Conservation (phyloP, 2,329 filamentous ascomycete genomes). For the Xylaria multiplex region DNA sequence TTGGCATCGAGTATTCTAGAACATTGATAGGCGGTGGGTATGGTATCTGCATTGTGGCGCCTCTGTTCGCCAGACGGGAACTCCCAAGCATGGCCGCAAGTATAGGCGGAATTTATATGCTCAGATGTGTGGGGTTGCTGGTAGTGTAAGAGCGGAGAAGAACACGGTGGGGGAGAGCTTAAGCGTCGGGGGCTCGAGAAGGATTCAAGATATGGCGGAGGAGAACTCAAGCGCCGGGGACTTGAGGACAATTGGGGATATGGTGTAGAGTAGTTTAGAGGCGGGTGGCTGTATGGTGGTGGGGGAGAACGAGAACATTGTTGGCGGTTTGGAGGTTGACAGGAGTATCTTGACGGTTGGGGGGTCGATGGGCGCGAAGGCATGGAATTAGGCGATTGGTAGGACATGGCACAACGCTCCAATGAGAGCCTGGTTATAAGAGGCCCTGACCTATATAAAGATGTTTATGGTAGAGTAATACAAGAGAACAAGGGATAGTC, state of each 20-base stretch:
- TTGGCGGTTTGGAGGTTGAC: slow-evolving; percentile 24
- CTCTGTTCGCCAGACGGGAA: slow-evolving; percentile 21
- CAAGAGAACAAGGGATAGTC: background rate
- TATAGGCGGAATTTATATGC: slow-evolving; percentile 14
- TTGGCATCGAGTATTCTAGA: slow-evolving; percentile 24
- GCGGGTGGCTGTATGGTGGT: slow-evolving; percentile 13
- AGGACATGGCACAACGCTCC: slow-evolving; percentile 26
- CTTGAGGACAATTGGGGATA: slow-evolving; percentile 21
- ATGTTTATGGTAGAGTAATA: background rate
- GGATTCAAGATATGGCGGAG: slow-evolving; percentile 21
- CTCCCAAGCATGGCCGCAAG: slow-evolving; percentile 2
- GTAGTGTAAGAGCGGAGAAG: slow-evolving; percentile 20
- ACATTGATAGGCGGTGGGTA: slow-evolving; percentile 8
- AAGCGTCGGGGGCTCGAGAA: slow-evolving; percentile 24
- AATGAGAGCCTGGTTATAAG: background rate
- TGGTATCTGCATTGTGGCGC: slow-evolving; percentile 9
- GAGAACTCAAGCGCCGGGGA: slow-evolving; percentile 25
- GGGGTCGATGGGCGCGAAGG: slow-evolving; percentile 26
- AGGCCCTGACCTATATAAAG: background rate
- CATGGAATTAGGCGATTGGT: slow-evolving; percentile 16
- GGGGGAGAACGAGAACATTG: slow-evolving; percentile 30
- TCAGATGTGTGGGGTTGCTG: slow-evolving; percentile 21
- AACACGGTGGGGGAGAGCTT: slow-evolving; percentile 19
- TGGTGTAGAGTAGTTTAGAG: slow-evolving; percentile 17
- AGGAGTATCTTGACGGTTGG: slow-evolving; percentile 23